A percentile compares a stretch with the other conserved stretches of the same genome.
phyloP scores from a whole-genome alignment of 257 asterid species.

The Galeopsis tetrahit region DNA sequence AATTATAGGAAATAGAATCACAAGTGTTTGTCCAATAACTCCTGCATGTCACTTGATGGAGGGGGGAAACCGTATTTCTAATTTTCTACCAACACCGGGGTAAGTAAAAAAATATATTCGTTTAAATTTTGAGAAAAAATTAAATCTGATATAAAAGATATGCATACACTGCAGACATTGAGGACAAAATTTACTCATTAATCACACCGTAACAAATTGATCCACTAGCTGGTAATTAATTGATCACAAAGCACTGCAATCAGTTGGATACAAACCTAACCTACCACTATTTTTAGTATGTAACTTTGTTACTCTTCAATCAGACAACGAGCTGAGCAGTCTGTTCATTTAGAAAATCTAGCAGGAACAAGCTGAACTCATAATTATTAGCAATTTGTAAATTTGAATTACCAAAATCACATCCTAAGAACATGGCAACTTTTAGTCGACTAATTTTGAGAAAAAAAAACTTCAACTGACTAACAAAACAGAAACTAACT shows the following conservation, averaged over 20 bases:
- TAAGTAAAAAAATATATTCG: not conserved
- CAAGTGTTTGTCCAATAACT: slow-evolving; percentile 15
- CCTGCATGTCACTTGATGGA: slow-evolving; percentile 6
- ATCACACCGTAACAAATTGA: not conserved
- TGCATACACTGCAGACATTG: not conserved
- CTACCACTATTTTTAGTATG: slow-evolving; percentile 6
- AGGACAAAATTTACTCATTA: not conserved
- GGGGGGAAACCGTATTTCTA: slow-evolving; percentile 13
- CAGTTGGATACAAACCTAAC: not conserved
- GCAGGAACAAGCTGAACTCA: slow-evolving; percentile 23
- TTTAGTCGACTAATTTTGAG: slow-evolving; percentile 3
- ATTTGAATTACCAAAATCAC: slow-evolving; percentile 11
- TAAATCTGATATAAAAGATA: not conserved
- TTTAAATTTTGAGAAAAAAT: not conserved
- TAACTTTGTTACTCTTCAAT: not conserved
- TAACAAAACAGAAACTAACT: not conserved
- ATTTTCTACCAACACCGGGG: not conserved
- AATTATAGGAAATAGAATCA: not conserved
- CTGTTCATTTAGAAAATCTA: slow-evolving; percentile 15
- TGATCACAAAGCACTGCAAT: not conserved
- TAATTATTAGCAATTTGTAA: not conserved
- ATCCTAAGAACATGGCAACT: slow-evolving; percentile 21
- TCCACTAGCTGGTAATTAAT: slow-evolving; percentile 7
- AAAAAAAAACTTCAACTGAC: not conserved
- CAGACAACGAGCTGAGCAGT: not conserved